Percentiles rank a stretch among this genome's conserved stretches.
Conservation (phyloP, 2,329 filamentous ascomycete genomes). For the Pseudogymnoascus verrucosus region DNA sequence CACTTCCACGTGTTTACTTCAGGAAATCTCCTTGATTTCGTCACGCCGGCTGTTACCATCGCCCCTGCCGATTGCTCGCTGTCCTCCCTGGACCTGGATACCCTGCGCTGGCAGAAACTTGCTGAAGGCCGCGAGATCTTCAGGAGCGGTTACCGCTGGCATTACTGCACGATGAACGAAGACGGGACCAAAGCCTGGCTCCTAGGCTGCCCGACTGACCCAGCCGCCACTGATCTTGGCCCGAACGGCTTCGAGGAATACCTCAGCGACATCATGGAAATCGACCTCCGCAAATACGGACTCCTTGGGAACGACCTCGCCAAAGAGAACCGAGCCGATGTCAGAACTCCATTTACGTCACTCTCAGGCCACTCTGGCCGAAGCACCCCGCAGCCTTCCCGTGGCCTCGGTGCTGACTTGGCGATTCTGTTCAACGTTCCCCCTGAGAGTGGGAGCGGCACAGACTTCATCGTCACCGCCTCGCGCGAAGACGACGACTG, state of each 20-base stretch:
- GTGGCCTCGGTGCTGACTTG: conserved; percentile 74
- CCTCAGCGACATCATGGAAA: conserved; percentile 86
- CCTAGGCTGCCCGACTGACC: conserved; percentile 80
- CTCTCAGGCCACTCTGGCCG: conserved; percentile 23
- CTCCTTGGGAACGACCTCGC: conserved; percentile 71
- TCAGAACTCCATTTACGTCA: neutral
- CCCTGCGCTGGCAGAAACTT: conserved; percentile 87
- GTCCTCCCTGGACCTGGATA: conserved; percentile 78
- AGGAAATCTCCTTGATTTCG: conserved; percentile 85
- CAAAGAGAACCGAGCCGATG: conserved; percentile 21
- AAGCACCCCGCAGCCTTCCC: conserved; percentile 45
- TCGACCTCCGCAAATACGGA: conserved; percentile 86
- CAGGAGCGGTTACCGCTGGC: conserved; percentile 86
- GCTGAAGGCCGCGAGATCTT: conserved; percentile 94
- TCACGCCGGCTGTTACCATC: conserved; percentile 84
- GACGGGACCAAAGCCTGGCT: conserved; percentile 96
- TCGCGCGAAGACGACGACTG: conserved; percentile 65
- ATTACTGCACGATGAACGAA: conserved; percentile 94
- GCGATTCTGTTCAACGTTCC: conserved; percentile 79
- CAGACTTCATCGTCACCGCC: conserved; percentile 87
- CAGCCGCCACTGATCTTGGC: conserved; percentile 54
- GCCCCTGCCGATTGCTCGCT: conserved; percentile 81
- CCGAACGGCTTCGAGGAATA: conserved; percentile 77
- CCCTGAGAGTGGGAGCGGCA: conserved; percentile 75
- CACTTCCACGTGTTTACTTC: conserved; percentile 96